Base-by-base conservation (phyloP, 805 yeast species). In the Candida montana region DNA sequence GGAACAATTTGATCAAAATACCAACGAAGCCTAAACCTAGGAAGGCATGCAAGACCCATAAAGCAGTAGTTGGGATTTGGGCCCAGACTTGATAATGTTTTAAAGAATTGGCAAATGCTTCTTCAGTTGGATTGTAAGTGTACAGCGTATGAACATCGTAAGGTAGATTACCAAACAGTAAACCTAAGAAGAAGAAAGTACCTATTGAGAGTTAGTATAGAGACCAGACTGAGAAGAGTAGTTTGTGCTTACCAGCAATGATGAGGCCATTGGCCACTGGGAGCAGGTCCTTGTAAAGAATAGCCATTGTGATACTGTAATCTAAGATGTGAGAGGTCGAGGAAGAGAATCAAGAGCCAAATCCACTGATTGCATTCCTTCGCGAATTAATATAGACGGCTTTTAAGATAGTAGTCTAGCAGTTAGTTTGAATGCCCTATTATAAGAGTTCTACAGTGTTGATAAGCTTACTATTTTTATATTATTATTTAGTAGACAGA, bases 101-200 rank as follows among this genome's bases (percentile, higher is more conserved):
- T 44, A 87, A 63, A 1, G 96, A 81, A 13, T 60, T 65, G 9
- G 66, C 76, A 52, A 83, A 81, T 35, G 75, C 76, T n/a, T 58
- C 71, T 17, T 67, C 72, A 2, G 77, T 69, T 7, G 73, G 69
- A 15, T 60, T 55, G n/a, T 72, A 52, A 23, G 68, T 65, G 84
- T 91, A 90, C 40, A 93, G 68, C 17, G 95, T 75, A 50, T 72
- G 67, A 62, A 75, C 76, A 58, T 88, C 96, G 55, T 90, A 93
- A 2, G 95, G 83, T 70, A 81, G 77, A 62, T 88, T 87, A 35
- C 83, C 74, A 58, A 77, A 84, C 35, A 88, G 58, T 19, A 83
- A 76, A 24, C 99, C 99, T 44, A 91, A 70, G 12, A 83, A 74
- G 63, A 90, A 91, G 23, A 89, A 80, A 16, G 84, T 68, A 26